Evolutionary conservation across 2,329 filamentous ascomycete genomes (phyloP), one percentile per base, ranked within the genome.

Genomic region (Scytalidium lignicola): DNA sequence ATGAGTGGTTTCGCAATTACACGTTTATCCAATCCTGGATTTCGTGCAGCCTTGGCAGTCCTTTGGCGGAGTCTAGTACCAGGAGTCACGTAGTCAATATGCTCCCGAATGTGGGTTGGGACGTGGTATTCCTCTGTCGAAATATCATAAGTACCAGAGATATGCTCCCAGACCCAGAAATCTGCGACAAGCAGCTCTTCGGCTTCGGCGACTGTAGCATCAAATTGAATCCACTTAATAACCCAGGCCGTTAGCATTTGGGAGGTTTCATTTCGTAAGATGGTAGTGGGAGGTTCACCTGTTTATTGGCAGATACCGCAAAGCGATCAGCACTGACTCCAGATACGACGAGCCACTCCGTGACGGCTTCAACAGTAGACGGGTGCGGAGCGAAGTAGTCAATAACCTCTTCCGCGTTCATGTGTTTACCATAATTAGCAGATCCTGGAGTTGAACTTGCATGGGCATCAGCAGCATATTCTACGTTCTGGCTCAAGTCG

Each of bases 131-230:
- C 64, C 21, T 68, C 64, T 37, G 48, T 55, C 8, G 57, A 55
- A 21, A 59, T 48, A 50, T 56, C 55, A 21, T 48, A 41, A 21
- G 44, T 65, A 43, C 74, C 78, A 29, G 75, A 64, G 12, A 71
- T 70, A 62, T 83, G 80, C 61, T 85, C 80, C 51, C 79, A 76
- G 29, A 81, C 72, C 49, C 81, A 78, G 45, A 76, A 82, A 54
- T 83, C 79, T 47, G 65, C 63, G 49, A 62, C 57, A 42, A 69
- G 55, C 2, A 68, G 58, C 20, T 54, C 44, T 41, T 68, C 65
- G 10, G 57, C 63, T 48, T 69, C 65, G n/a, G 55, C 50, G 15
- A 59, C 55, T 22, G 57, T 61, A 40, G 62, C 63, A 51, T 68
- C 65, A 40, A 68, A 65, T 53, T 65, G 61, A 43, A 69, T 51